Evolutionary conservation across 164 flowering plant species (phyloP).

Genomic region (Chimonanthus praecox): DNA sequence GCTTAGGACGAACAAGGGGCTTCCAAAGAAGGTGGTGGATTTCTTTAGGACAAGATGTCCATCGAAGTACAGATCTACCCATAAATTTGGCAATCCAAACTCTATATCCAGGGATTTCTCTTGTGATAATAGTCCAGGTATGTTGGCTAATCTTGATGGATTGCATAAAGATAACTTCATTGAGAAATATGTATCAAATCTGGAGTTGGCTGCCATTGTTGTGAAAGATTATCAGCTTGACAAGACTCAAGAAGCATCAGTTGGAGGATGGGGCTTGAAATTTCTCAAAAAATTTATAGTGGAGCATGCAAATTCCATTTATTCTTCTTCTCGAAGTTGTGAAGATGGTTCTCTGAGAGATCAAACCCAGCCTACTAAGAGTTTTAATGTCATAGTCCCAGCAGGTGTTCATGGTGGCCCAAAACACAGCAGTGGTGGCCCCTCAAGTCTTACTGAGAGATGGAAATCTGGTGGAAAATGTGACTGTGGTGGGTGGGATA

Average conservation of each 20-base stretch:
- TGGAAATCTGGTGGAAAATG: constrained; percentile 85
- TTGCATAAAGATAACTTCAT: constrained; percentile 7
- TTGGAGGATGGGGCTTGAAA: constrained; percentile 92
- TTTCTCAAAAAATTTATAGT: constrained; percentile 49
- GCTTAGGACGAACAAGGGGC: constrained; percentile 28
- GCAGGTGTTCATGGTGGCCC: constrained; percentile 85
- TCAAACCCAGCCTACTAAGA: constrained; percentile 37
- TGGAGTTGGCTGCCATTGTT: constrained; percentile 75
- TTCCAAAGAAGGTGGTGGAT: constrained; percentile 43
- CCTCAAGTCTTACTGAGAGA: constrained; percentile 65
- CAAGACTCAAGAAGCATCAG: constrained; percentile 21
- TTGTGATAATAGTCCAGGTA: constrained; percentile 20
- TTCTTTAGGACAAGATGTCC: constrained; percentile 35
- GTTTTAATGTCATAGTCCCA: constrained; percentile 63
- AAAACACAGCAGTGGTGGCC: constrained; percentile 52
- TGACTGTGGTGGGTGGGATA: constrained; percentile 98
- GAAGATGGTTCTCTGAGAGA: constrained; percentile 16
- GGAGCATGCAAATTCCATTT: constrained; percentile 14
- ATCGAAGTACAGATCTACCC: constrained; percentile 26
- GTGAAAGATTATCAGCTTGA: constrained; percentile 38
- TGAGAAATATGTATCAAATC: constrained; percentile 33
- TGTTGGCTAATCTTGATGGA: constrained; percentile 12
- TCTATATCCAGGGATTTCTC: constrained; percentile 28
- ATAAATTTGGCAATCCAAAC: constrained; percentile 9
- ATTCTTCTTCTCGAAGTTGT: constrained; percentile 16